phyloP scores from a whole-genome alignment of 2,329 filamentous ascomycete species.

The Paradendryphiella salina region DNA sequence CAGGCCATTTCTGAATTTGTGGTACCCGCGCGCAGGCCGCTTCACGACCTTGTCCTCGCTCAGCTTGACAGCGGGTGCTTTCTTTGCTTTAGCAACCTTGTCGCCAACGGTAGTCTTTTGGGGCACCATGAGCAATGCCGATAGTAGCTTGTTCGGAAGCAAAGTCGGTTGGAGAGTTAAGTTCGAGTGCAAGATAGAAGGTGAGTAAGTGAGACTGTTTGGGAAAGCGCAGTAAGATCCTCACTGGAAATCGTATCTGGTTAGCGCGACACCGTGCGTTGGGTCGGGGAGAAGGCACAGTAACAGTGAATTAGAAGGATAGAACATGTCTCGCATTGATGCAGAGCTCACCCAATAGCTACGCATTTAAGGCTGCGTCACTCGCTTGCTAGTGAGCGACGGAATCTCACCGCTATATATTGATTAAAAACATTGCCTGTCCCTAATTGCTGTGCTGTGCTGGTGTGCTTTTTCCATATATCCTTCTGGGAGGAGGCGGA shows the following conservation, averaged over 20 bases:
- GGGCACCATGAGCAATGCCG: slow-evolving; percentile 3
- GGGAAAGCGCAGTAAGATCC: background rate
- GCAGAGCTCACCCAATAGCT: too few relatives aligned
- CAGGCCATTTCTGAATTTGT: slow-evolving; percentile 20
- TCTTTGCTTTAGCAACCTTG: background rate
- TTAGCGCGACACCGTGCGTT: background rate
- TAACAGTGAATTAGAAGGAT: too few relatives aligned
- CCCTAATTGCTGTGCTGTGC: too few relatives aligned
- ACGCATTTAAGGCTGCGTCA: too few relatives aligned
- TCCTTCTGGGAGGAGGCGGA: too few relatives aligned
- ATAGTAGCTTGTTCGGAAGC: background rate
- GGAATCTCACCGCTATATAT: too few relatives aligned
- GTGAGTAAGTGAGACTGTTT: background rate
- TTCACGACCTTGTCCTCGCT: slow-evolving; percentile 10
- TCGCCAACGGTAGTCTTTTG: background rate
- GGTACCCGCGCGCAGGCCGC: slow-evolving; percentile 19
- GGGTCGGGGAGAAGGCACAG: background rate
- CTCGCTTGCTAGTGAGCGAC: too few relatives aligned
- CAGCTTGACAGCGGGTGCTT: background rate
- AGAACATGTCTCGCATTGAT: too few relatives aligned
- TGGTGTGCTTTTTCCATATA: too few relatives aligned
- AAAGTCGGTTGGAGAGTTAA: background rate
- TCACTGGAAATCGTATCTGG: background rate
- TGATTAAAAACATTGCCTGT: too few relatives aligned
- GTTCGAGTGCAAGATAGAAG: background rate